phyloP scores from a whole-genome alignment of 148 eudicot genomes.

The Rhododendron williamsianum region DNA sequence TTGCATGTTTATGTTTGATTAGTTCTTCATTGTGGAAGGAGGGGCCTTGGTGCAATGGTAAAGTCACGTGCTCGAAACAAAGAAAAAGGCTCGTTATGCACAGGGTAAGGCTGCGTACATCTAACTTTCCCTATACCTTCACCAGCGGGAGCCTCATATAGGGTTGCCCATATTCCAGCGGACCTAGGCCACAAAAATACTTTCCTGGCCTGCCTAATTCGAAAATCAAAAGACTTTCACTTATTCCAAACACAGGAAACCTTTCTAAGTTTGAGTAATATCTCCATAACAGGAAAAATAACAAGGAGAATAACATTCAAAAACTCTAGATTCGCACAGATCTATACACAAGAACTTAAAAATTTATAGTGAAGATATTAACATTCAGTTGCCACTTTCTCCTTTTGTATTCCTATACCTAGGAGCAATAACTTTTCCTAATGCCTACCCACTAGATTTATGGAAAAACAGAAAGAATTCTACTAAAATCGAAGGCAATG shows the following conservation, averaged over 20 bases:
- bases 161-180: not conserved
- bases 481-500: not conserved
- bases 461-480: not conserved
- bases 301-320: not conserved
- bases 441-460: not conserved
- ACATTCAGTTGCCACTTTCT: not conserved
- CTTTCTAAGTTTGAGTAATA: not conserved
- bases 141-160: not conserved
- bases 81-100: not conserved
- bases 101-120: not conserved
- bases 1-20: not conserved
- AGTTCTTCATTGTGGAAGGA: not conserved
- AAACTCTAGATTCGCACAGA: slow-evolving; percentile 1
- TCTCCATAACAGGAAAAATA: not conserved
- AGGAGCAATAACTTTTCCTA: not conserved
- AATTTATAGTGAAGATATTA: not conserved
- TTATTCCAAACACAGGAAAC: not conserved
- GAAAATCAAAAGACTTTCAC: not conserved
- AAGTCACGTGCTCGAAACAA: not conserved
- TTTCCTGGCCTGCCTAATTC: not conserved
- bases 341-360: not conserved
- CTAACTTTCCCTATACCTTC: not conserved
- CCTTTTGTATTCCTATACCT: not conserved
- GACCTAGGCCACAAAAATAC: not conserved
- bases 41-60: not conserved